Evolutionary conservation across 108 stramenopile species (phyloP), one percentile per base, ranked within the genome.

Genomic region (Pseudonitzschia multiseries): DNA sequence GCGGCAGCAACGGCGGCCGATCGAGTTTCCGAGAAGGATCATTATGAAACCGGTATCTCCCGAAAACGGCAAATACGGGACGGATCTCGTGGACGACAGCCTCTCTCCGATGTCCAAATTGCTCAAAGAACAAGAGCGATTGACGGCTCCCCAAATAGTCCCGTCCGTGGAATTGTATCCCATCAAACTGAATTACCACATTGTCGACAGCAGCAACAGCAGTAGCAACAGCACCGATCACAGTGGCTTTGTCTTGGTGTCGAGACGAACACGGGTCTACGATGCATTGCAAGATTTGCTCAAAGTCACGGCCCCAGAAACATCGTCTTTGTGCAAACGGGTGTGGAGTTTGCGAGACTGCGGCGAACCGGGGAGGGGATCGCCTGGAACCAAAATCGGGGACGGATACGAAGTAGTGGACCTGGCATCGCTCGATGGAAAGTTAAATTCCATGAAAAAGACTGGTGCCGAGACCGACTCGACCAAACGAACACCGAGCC

Each of bases 391-490:
- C 17, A 53, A 70, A 26, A 40, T 22, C 10, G 88, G 86, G 18
- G 86, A 92, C 72, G 91, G 87, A 50, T 89, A 84, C 68, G 87
- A 89, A 46, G 69, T 89, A 60, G 60, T 92, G 17, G 83, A 92
- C 71, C 22, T 83, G 57, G 65, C 56, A 15, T 31, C 40, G 2
- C 62, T 81, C 10, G 81, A 73, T 50, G 74, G 65, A 32, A 81
- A 63, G 33, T 26, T 78, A 10, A 33, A 21, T 21, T 33, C 61
- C 31, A 15, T n/a, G 2, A 50, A 72, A 27, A 72, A 66, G 31
- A 67, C 61, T 1, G 65, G 73, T 22, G 57, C 57, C 8, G 53
- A 48, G 22, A 22, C 22, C 22, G 17, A 44, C 8, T 46, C 66
- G 0, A 21, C 46, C 2, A 33, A 33, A 62, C 36, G 14, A 41